Evolutionary conservation across 179 eudicot species (phyloP).

Genomic region (Beta corolliflora): DNA sequence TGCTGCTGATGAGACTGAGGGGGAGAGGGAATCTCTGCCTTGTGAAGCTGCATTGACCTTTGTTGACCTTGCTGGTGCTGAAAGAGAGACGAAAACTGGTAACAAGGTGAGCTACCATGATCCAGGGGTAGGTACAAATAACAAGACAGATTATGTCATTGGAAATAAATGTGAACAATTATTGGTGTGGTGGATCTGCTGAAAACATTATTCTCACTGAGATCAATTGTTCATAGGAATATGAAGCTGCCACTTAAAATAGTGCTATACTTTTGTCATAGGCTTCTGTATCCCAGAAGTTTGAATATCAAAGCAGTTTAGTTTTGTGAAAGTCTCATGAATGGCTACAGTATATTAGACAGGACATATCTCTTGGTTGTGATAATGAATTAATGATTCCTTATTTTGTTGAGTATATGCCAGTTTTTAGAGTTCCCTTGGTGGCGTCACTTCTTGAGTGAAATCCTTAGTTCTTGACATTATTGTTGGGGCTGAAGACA

Average conservation of each 20-base stretch:
- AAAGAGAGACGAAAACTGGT: conserved; percentile 89
- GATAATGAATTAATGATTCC: background rate
- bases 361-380: background rate
- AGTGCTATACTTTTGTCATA: background rate
- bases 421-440: background rate
- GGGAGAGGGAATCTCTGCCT: conserved; percentile 31
- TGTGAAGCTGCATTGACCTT: conserved; percentile 62
- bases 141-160: background rate
- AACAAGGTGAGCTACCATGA: conserved; percentile 62
- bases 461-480: background rate
- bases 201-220: background rate
- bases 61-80: conserved; percentile 98
- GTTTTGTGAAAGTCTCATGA: background rate
- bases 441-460: background rate
- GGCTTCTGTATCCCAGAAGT: background rate
- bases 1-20: conserved; percentile 37
- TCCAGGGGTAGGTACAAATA: background rate
- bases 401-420: background rate
- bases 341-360: background rate
- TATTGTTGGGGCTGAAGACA: background rate
- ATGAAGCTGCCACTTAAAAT: background rate
- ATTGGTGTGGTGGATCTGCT: background rate
- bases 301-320: background rate
- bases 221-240: background rate
- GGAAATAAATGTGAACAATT: background rate